These are phyloP conservation scores for Scolecobasidium constrictum DNA, from an alignment of 2,329 filamentous ascomycete species.

Conservation along the genomic window DNA sequence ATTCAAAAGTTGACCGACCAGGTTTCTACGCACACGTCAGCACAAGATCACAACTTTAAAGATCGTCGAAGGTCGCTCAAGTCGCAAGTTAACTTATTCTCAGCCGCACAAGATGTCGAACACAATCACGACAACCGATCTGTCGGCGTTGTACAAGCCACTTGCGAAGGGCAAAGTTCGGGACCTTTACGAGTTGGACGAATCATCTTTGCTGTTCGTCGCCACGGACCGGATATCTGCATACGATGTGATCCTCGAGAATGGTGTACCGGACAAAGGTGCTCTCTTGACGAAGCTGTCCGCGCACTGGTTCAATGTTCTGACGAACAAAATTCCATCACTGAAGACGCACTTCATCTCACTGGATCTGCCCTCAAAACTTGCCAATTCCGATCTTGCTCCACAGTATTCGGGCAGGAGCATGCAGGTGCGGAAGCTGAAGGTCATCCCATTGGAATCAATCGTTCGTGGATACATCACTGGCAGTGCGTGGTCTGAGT, in stretches of 20 bases:
- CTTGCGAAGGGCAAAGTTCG: conserved; percentile 42
- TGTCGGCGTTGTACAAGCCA: conserved; percentile 7
- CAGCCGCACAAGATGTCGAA: neutral
- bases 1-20: no score
- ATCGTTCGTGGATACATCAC: conserved; percentile 89
- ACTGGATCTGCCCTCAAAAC: conserved; percentile 41
- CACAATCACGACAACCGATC: conserved; percentile 6
- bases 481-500: conserved; percentile 74
- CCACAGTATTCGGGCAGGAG: conserved; percentile 48
- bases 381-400: conserved; percentile 22
- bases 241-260: conserved; percentile 64
- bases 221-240: conserved; percentile 88
- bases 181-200: conserved; percentile 65
- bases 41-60: no score
- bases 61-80: no score
- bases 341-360: conserved; percentile 55
- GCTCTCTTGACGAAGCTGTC: conserved; percentile 57
- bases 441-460: conserved; percentile 68
- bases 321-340: conserved; percentile 43
- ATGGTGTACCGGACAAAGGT: conserved; percentile 61
- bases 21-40: no score
- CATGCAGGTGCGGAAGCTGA: conserved; percentile 67
- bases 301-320: conserved; percentile 56
- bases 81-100: no score
- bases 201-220: conserved; percentile 65